These are phyloP conservation scores for Cordyceps farinosa DNA, from an alignment of 2,329 filamentous ascomycete genomes.

Conservation along the genomic window DNA sequence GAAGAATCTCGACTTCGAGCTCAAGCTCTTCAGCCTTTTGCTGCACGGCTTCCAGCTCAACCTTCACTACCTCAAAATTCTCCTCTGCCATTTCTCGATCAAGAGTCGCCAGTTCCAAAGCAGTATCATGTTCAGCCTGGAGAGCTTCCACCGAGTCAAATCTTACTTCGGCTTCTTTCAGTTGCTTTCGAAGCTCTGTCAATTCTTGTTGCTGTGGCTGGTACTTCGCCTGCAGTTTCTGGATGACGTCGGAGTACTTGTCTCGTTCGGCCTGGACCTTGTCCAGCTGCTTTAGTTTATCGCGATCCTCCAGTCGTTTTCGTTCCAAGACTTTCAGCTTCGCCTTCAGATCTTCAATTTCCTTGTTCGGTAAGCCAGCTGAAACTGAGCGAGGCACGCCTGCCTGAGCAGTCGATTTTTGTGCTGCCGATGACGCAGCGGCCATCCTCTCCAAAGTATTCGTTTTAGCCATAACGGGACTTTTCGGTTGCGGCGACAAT, in stretches of 20 bases:
- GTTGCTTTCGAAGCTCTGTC: conserved; percentile 66
- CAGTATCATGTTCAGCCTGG: conserved; percentile 79
- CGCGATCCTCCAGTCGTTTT: conserved; percentile 79
- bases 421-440: conserved; percentile 34
- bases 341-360: conserved; percentile 83
- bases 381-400: conserved; percentile 38
- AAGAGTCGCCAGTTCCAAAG: conserved; percentile 80
- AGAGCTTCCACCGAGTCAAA: conserved; percentile 65
- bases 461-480: conserved; percentile 49
- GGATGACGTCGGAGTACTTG: conserved; percentile 78
- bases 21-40: conserved; percentile 77
- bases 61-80: conserved; percentile 75
- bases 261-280: conserved; percentile 72
- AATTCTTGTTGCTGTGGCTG: conserved; percentile 81
- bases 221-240: conserved; percentile 86
- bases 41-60: conserved; percentile 74
- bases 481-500: conserved; percentile 46
- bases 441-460: conserved; percentile 52
- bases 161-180: conserved; percentile 71
- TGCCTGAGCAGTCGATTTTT: conserved; percentile 28
- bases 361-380: conserved; percentile 53
- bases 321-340: conserved; percentile 86
- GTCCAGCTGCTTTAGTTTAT: conserved; percentile 76
- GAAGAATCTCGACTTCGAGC: conserved; percentile 80
- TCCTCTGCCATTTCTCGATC: conserved; percentile 98